Percentiles rank a stretch among this genome's conserved stretches.
Evolutionary conservation across 257 asterid species (phyloP).

Genomic region (Linaria vulgaris): DNA sequence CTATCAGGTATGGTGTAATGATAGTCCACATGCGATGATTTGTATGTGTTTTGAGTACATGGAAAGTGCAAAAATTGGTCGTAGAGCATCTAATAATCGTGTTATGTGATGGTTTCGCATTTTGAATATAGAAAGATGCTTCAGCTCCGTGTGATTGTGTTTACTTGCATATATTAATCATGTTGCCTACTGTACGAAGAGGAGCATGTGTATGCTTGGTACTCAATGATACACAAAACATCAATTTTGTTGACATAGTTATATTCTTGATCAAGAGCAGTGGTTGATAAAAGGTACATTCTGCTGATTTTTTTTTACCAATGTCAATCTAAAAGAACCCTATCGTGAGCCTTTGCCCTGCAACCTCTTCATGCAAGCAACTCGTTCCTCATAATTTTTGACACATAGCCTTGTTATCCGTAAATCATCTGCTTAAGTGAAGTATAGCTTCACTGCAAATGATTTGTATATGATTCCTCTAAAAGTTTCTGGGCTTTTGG

Average conservation of each 20-base stretch:
- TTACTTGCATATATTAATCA: background rate
- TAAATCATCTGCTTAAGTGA: too few species aligned
- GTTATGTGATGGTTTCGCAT: background rate
- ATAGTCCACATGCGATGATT: slow-evolving; percentile 12
- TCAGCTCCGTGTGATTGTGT: slow-evolving; percentile 5
- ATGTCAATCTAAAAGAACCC: background rate
- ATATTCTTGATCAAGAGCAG: background rate
- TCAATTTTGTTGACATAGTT: too few species aligned
- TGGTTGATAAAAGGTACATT: background rate
- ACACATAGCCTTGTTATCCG: too few species aligned
- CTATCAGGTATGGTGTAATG: slow-evolving; percentile 69
- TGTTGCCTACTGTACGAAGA: background rate
- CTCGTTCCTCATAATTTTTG: too few species aligned
- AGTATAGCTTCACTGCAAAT: too few species aligned
- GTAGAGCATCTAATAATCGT: slow-evolving; percentile 10
- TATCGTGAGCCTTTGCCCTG: background rate
- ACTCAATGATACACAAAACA: too few species aligned
- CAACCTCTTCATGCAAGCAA: background rate
- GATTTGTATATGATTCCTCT: too few species aligned
- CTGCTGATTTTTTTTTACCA: background rate
- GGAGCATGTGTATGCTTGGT: slow-evolving; percentile 5
- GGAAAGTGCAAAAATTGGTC: slow-evolving; percentile 2
- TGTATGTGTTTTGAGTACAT: slow-evolving; percentile 16
- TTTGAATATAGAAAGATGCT: slow-evolving; percentile 11
- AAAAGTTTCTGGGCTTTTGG: too few species aligned